Percentiles rank a stretch among this genome's conserved stretches.
These are phyloP conservation scores for Neurospora cerealis DNA, from an alignment of 495 filamentous ascomycete genomes.

Conservation along the genomic window DNA sequence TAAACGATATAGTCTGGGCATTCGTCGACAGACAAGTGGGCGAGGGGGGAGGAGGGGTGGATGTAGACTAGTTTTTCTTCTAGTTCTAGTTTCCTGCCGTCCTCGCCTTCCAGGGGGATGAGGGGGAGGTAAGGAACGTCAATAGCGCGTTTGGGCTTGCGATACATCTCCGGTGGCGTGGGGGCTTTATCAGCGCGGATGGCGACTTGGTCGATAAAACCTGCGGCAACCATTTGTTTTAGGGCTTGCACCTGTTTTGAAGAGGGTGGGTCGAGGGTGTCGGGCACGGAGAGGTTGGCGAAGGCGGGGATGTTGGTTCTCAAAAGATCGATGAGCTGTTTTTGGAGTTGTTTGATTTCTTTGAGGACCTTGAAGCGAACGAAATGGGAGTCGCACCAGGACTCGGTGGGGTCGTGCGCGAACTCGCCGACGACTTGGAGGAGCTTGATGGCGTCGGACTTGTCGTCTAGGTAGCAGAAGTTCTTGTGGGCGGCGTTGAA, in stretches of 20 bases:
- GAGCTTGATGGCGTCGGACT: conserved; percentile 81
- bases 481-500: conserved; percentile 69
- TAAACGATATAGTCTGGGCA: conserved; percentile 81
- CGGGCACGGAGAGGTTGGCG: conserved; percentile 44
- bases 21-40: conserved; percentile 57
- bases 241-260: conserved; percentile 67
- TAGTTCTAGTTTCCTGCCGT: conserved; percentile 23
- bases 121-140: conserved; percentile 89
- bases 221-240: conserved; percentile 82
- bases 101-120: conserved; percentile 49
- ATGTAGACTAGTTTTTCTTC: conserved; percentile 58
- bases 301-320: conserved; percentile 62
- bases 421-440: conserved; percentile 82
- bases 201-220: conserved; percentile 92
- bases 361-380: conserved; percentile 74
- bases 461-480: conserved; percentile 71
- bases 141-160: conserved; percentile 69
- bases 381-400: conserved; percentile 74
- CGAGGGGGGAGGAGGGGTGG: conserved; percentile 72
- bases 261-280: conserved; percentile 59
- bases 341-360: conserved; percentile 73
- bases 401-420: conserved; percentile 52
- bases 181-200: conserved; percentile 83
- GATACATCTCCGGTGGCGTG: conserved; percentile 54
- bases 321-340: conserved; percentile 74